Evolutionary conservation across 768 basidiomycete species (phyloP).

Genomic region (Tulasnella calospora): DNA sequence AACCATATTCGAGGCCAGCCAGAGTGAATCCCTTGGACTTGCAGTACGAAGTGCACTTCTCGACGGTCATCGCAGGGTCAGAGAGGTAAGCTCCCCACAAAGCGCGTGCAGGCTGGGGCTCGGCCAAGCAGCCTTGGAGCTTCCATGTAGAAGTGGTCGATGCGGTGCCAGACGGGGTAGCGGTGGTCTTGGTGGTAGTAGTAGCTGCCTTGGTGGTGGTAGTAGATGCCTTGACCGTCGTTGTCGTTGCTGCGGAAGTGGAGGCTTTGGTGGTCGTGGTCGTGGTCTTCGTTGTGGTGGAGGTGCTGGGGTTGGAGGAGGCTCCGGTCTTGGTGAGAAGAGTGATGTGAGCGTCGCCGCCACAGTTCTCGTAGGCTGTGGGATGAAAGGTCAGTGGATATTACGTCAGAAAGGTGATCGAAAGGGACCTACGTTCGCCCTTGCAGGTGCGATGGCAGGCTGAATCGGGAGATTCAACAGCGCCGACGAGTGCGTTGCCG

Average conservation of each 20-base stretch:
- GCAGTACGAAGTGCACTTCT: constrained; percentile 13
- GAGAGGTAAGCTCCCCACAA: not conserved
- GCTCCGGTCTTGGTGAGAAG: constrained; percentile 18
- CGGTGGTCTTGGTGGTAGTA: not conserved
- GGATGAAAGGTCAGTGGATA: not conserved
- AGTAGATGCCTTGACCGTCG: not conserved
- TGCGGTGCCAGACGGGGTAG: not conserved
- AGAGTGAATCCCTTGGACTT: constrained; percentile 1
- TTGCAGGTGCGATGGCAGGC: not conserved
- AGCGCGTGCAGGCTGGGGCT: not conserved
- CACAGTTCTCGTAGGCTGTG: constrained; percentile 19
- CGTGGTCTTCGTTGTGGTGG: not conserved
- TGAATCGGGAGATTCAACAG: not conserved
- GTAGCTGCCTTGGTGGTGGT: not conserved
- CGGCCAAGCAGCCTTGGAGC: constrained; percentile 5
- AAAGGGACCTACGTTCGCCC: not conserved
- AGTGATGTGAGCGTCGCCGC: constrained; percentile 6
- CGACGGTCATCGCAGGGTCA: not conserved
- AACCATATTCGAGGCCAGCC: constrained; percentile 12
- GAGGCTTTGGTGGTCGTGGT: not conserved
- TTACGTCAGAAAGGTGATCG: not conserved
- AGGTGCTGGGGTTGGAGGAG: not conserved
- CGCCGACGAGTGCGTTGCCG: not conserved
- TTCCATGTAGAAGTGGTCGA: not conserved
- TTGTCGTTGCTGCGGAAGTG: not conserved